These are phyloP conservation scores for Grifola frondosa DNA, from an alignment of 1,284 basidiomycete species.

Conservation along the genomic window DNA sequence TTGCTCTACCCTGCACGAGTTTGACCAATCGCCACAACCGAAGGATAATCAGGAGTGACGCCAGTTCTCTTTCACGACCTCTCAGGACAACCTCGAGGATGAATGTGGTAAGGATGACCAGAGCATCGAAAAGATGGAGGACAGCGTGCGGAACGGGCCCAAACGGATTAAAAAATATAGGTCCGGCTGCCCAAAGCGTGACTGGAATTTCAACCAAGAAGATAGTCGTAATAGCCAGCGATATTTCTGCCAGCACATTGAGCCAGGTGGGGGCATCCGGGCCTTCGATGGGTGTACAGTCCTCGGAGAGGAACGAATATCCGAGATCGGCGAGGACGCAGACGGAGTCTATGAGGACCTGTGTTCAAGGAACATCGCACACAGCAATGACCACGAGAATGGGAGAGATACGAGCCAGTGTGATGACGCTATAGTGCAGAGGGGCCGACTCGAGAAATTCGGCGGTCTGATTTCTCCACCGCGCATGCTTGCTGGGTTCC, in stretches of 20 bases:
- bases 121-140: constrained; percentile 72
- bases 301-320: constrained; percentile 61
- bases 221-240: constrained; percentile 64
- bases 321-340: constrained; percentile 69
- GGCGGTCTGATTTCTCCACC: constrained; percentile 41
- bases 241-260: constrained; percentile 56
- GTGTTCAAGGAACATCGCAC: constrained; percentile 3
- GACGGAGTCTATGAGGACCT: constrained; percentile 64
- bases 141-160: constrained; percentile 47
- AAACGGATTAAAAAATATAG: constrained; percentile 57
- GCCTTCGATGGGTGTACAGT: constrained; percentile 46
- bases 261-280: constrained; percentile 57
- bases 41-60: constrained; percentile 64
- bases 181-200: constrained; percentile 62
- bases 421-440: constrained; percentile 59
- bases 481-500: constrained; percentile 13
- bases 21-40: constrained; percentile 80
- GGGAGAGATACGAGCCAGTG: constrained; percentile 47
- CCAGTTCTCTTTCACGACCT: constrained; percentile 68
- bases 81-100: constrained; percentile 65
- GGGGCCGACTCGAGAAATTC: constrained; percentile 50
- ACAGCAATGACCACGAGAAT: constrained; percentile 4
- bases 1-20: constrained; percentile 64
- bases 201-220: constrained; percentile 78
- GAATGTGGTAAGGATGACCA: constrained; percentile 71